These are phyloP conservation scores for Plasmodium vivax DNA, from an alignment of 169 alveolate genomes.

Conservation along the genomic window DNA sequence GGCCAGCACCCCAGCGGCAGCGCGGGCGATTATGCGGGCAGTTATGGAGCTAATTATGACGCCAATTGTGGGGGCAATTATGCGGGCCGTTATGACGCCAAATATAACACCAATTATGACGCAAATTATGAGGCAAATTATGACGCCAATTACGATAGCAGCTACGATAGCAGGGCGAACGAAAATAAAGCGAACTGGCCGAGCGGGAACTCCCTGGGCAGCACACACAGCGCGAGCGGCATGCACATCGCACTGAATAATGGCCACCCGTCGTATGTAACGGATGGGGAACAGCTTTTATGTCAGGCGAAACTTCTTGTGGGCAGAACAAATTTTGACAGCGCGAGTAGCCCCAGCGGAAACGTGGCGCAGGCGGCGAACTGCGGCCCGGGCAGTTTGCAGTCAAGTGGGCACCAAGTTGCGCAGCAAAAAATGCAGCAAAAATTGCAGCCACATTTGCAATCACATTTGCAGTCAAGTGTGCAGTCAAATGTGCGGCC, in stretches of 20 bases:
- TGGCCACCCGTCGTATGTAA: neutral
- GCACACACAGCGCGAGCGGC: neutral
- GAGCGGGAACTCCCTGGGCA: neutral
- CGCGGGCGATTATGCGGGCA: neutral
- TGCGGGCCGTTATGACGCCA: neutral
- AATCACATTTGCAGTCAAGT: neutral
- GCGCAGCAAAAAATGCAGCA: neutral
- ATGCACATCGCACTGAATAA: neutral
- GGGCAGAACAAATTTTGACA: neutral
- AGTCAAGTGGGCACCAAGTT: neutral
- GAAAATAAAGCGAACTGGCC: neutral
- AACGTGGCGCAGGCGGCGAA: neutral
- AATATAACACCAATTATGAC: neutral
- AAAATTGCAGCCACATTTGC: neutral
- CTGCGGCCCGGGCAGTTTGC: neutral
- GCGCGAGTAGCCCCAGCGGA: neutral
- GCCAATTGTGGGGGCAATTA: neutral
- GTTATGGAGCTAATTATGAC: neutral
- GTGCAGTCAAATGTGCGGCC: neutral
- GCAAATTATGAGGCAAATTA: neutral
- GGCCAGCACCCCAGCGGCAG: neutral
- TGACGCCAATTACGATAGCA: neutral
- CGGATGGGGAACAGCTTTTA: neutral
- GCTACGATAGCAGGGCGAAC: neutral
- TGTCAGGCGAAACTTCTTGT: neutral